phyloP scores from a whole-genome alignment of 2,329 filamentous ascomycete species.

The Xylaria sp. region DNA sequence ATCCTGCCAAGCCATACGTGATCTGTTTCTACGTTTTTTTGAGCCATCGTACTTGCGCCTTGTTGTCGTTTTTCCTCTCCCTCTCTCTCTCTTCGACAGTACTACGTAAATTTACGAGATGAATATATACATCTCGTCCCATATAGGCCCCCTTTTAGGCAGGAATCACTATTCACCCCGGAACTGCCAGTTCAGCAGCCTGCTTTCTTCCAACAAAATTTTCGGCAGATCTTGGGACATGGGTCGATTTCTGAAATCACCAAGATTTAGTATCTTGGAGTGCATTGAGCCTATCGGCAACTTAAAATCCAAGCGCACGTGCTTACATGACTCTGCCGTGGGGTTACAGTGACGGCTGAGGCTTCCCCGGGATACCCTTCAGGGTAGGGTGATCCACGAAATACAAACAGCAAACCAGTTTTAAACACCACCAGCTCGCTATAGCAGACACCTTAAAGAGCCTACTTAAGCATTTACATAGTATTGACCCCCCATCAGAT shows the following conservation, averaged over 20 bases:
- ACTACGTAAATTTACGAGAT: background rate
- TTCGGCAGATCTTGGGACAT: too few relatives aligned
- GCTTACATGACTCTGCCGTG: background rate
- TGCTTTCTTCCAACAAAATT: too few relatives aligned
- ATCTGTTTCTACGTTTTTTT: background rate
- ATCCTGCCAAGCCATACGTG: background rate
- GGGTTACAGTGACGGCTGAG: background rate
- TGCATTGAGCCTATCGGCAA: background rate
- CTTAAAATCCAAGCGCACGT: background rate
- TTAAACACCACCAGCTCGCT: background rate
- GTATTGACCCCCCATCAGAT: too few relatives aligned
- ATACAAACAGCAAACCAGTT: background rate
- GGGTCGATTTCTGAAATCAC: too few relatives aligned
- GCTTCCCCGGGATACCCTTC: background rate
- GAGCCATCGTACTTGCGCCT: background rate
- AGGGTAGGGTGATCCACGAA: background rate
- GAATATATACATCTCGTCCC: too few relatives aligned
- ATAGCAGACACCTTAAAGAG: background rate
- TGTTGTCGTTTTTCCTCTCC: too few relatives aligned
- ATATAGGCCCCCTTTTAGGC: too few relatives aligned
- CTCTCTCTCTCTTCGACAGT: background rate
- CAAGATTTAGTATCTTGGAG: too few relatives aligned
- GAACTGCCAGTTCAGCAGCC: too few relatives aligned
- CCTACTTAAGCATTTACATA: too few relatives aligned
- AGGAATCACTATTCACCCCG: too few relatives aligned